phyloP scores from a whole-genome alignment of 176 grass and related monocot genomes.

The Zea mays region DNA sequence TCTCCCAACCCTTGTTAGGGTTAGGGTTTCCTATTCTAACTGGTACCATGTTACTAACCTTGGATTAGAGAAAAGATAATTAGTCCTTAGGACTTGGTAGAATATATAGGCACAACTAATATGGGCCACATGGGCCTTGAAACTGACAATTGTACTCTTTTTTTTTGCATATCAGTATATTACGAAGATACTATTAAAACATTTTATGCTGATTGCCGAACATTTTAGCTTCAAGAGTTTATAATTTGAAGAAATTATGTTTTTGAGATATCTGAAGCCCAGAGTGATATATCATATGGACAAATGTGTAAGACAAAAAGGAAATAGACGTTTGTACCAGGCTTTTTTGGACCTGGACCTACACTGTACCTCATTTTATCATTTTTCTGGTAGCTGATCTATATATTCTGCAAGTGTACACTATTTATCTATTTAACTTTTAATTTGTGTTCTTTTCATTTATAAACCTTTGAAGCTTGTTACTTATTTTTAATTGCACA shows the following conservation, averaged over 20 bases:
- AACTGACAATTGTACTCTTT: background rate
- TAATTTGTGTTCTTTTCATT: background rate
- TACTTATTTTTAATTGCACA: background rate
- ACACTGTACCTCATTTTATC: slow-evolving; percentile 12
- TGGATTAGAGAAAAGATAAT: too few relatives aligned
- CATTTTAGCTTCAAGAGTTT: slow-evolving; percentile 2
- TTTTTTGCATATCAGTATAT: slow-evolving; percentile 12
- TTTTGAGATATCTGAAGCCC: slow-evolving; percentile 11
- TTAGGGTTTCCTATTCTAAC: too few relatives aligned
- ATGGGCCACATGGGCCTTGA: too few relatives aligned
- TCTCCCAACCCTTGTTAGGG: too few relatives aligned
- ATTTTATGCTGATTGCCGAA: background rate
- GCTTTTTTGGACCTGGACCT: too few relatives aligned
- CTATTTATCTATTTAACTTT: slow-evolving; percentile 9
- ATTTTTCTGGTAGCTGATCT: slow-evolving; percentile 10
- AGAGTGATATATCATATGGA: background rate
- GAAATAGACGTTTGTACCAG: too few relatives aligned
- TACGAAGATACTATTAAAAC: slow-evolving; percentile 17
- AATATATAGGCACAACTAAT: too few relatives aligned
- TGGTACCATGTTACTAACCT: too few relatives aligned
- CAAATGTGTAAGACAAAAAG: background rate
- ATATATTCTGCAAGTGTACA: slow-evolving; percentile 11
- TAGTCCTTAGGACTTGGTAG: too few relatives aligned
- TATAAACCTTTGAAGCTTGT: slow-evolving; percentile 14
- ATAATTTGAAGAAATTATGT: slow-evolving; percentile 4